Base-by-base conservation (phyloP, 208 protist species). In the Tritrichomonas musculus region DNA sequence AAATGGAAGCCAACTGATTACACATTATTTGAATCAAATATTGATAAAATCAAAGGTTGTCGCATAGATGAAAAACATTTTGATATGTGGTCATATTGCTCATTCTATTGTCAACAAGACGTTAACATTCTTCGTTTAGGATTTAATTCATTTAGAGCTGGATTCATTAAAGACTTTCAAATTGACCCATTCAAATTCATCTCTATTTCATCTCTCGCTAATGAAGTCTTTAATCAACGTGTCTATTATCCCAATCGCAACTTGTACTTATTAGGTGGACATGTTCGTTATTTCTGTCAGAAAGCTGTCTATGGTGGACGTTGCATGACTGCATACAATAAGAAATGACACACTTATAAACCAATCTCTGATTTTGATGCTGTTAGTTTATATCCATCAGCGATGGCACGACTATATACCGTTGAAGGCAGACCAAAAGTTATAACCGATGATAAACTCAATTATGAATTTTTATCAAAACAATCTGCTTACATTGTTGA, bases 271-370 rank as follows among this genome's bases (percentile, higher is more conserved):
- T 9, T 47, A 53, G 20, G 41, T 2, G 73, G 73, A 53, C 0
- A n/a, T 53, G 73, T 84, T 84, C 36, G 36, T 39, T 8, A 84
- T 2, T 84, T 84, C 22, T 39, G 49, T n/a, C 17, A 9, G 17
- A 49, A n/a, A 84, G 73, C 73, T n/a, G 73, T 84, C n/a, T 25
- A 84, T 53, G 73, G 73, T 53, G 73, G 73, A 53, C 25, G 73
- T 53, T 84, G 73, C 44, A 84, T 84, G 73, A 33, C 14, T 44
- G 73, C 36, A 33, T 53, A 33, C 9, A 84, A 84, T 84, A 22
- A n/a, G 20, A 77, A 47, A 20, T 77, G 69, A 36, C 17, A 77
- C 13, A 36, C n/a, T 9, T 33, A 72, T 33, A n/a, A 72, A 72
- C 17, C 8, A 72, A 33, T 72, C 4, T 36, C 17, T 20, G 65